A percentile compares a stretch with the other conserved stretches of the same genome.
phyloP scores from a whole-genome alignment of 1,284 basidiomycete genomes.

The Earliella scabrosa region DNA sequence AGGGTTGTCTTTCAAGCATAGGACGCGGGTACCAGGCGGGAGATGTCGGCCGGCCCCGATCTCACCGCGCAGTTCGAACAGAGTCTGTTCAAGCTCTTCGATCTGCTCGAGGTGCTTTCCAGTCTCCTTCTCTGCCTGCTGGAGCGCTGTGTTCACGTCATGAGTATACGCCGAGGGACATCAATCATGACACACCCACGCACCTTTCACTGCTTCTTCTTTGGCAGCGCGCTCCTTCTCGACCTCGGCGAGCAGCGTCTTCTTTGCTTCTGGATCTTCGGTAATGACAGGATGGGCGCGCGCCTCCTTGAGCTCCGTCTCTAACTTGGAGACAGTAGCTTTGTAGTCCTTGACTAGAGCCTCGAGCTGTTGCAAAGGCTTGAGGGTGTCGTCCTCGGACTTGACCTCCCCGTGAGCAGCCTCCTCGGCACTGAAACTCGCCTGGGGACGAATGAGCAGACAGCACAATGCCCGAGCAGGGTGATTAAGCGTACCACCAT shows the following conservation, averaged over 20 bases:
- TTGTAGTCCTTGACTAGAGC: conserved; percentile 60
- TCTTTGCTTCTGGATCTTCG: conserved; percentile 34
- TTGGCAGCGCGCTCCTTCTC: conserved; percentile 45
- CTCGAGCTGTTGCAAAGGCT: conserved; percentile 63
- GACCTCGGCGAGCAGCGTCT: conserved; percentile 47
- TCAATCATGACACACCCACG: conserved; percentile 17
- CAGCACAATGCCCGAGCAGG: neutral
- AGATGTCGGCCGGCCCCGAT: conserved; percentile 81
- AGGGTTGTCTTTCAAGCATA: conserved; percentile 77
- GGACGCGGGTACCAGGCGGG: conserved; percentile 69
- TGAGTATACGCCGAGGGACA: too few species aligned
- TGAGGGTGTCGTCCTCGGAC: conserved; percentile 41
- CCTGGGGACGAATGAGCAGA: conserved; percentile 38
- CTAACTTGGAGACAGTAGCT: conserved; percentile 45
- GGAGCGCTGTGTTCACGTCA: conserved; percentile 47
- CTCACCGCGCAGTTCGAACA: conserved; percentile 77
- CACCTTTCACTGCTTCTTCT: conserved; percentile 50
- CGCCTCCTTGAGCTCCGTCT: conserved; percentile 46
- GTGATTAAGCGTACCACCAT: conserved; percentile 52
- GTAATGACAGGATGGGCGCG: conserved; percentile 36
- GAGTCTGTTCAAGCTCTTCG: conserved; percentile 67
- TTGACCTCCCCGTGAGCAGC: conserved; percentile 33
- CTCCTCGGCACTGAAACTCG: conserved; percentile 64
- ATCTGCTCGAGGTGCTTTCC: conserved; percentile 53
- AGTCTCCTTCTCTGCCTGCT: conserved; percentile 40